These are phyloP conservation scores for Miscanthus lutarioriparius DNA, from an alignment of 176 grass and related monocot genomes.

Conservation along the genomic window DNA sequence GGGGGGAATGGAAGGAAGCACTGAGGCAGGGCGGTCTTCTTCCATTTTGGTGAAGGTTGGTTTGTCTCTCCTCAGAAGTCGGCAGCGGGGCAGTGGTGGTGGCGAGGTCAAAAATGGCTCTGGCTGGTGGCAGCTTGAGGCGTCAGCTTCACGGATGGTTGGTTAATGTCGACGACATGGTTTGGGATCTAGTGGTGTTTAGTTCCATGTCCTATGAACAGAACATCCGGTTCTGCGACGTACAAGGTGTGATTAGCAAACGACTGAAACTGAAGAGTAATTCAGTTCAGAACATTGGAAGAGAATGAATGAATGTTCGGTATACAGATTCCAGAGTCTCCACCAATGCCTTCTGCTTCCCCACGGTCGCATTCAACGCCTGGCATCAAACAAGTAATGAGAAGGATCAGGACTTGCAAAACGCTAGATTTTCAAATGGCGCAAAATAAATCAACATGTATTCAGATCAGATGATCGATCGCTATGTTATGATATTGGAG, in stretches of 20 bases:
- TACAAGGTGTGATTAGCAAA: neutral
- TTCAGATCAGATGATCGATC: neutral
- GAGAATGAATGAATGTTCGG: neutral
- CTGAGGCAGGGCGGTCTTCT: slow-evolving; percentile 7
- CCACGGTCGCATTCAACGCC: slow-evolving; percentile 52
- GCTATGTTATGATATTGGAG: neutral
- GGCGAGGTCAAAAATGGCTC: slow-evolving; percentile 50
- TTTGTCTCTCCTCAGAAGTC: neutral
- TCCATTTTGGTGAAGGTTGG: neutral
- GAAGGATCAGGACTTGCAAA: neutral
- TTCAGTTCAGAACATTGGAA: neutral
- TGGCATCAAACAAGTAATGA: neutral
- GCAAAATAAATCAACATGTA: neutral
- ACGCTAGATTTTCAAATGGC: neutral
- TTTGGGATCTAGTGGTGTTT: neutral
- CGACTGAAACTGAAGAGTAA: neutral
- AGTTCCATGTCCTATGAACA: slow-evolving; percentile 53
- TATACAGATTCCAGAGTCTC: slow-evolving; percentile 64
- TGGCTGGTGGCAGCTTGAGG: slow-evolving; percentile 23
- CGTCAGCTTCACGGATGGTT: neutral
- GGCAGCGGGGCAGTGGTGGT: neutral
- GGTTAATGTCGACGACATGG: slow-evolving; percentile 17
- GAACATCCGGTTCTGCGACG: slow-evolving; percentile 68
- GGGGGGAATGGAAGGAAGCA: slow-evolving; percentile 33
- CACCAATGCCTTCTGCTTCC: slow-evolving; percentile 61